Evolutionary conservation across 805 yeast genomes (phyloP).

Genomic region (Tetrapisispora phaffii): DNA sequence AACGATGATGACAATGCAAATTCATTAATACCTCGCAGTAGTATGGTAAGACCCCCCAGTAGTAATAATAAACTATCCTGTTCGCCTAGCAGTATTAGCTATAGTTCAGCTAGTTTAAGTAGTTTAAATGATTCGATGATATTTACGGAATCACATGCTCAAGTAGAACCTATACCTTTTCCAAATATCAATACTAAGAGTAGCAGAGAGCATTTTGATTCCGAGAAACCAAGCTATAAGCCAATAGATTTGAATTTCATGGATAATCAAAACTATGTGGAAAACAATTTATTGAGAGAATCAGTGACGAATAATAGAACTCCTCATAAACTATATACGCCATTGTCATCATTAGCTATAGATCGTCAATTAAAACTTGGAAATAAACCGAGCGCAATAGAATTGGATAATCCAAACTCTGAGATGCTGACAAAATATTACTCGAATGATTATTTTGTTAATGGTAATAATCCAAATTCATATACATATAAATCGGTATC

Average conservation of each 20-base stretch:
- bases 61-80: neutral
- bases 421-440: neutral
- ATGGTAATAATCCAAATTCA: neutral
- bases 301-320: neutral
- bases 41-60: neutral
- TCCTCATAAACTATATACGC: neutral
- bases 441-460: neutral
- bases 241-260: neutral
- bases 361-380: slow-evolving; percentile 1
- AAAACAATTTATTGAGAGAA: neutral
- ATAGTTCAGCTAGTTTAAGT: slow-evolving; percentile 3
- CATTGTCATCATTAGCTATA: slow-evolving; percentile 1
- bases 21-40: neutral
- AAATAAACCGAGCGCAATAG: neutral
- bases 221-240: neutral
- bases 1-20: slow-evolving; percentile 3
- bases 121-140: slow-evolving; percentile 11
- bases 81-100: slow-evolving; percentile 4
- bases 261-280: neutral
- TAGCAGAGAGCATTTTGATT: neutral
- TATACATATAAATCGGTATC: neutral
- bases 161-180: slow-evolving; percentile 31
- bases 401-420: neutral
- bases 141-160: slow-evolving; percentile 26
- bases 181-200: slow-evolving; percentile 15